These are phyloP conservation scores for Kandelia obovata DNA, from an alignment of 345 rosid species.

Conservation along the genomic window DNA sequence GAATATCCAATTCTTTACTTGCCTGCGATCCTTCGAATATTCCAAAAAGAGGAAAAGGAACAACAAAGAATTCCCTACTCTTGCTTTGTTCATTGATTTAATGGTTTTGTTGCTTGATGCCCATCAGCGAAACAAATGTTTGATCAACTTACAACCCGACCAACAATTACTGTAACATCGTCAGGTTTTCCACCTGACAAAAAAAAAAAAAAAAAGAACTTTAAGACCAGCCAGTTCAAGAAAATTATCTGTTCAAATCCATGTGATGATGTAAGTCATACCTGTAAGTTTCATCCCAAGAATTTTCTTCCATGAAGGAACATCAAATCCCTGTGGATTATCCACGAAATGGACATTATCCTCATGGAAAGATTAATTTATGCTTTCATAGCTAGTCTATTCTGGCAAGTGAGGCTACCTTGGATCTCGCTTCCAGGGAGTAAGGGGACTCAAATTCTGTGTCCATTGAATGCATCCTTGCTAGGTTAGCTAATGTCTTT, in stretches of 20 bases:
- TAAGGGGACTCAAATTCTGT: slow-evolving; percentile 76
- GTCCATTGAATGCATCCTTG: slow-evolving; percentile 61
- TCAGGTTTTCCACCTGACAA: slow-evolving; percentile 84
- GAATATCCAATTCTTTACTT: too few relatives aligned
- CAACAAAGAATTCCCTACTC: neutral
- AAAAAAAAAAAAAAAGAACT: slow-evolving; percentile 14
- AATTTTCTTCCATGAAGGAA: slow-evolving; percentile 80
- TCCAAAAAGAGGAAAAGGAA: neutral
- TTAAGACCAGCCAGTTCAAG: slow-evolving; percentile 4
- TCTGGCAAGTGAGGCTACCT: slow-evolving; percentile 36
- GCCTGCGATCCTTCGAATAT: too few relatives aligned
- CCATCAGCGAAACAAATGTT: neutral
- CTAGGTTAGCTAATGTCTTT: slow-evolving; percentile 75
- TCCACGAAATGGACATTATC: neutral
- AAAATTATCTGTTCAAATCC: too few relatives aligned
- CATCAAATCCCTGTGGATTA: slow-evolving; percentile 62
- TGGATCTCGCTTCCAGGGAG: slow-evolving; percentile 68
- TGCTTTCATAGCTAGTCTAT: neutral
- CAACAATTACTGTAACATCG: slow-evolving; percentile 76
- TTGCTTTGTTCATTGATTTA: neutral
- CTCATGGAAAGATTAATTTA: neutral
- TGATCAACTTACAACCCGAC: slow-evolving; percentile 42
- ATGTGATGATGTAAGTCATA: slow-evolving; percentile 1
- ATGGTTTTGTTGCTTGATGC: neutral
- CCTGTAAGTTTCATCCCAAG: slow-evolving; percentile 82